Evolutionary conservation across 78 protist genomes (phyloP).

Genomic region (Cavenderia fasciculata): DNA sequence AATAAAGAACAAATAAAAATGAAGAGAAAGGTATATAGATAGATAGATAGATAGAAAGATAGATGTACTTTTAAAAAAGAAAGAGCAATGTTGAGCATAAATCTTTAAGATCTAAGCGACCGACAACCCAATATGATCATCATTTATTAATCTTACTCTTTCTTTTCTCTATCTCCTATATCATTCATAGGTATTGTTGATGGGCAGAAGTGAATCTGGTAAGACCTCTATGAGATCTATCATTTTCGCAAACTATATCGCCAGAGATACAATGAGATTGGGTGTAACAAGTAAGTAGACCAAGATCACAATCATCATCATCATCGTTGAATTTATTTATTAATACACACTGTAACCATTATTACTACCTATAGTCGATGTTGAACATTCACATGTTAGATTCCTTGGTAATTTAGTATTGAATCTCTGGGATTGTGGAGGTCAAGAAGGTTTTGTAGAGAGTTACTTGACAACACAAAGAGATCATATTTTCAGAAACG

Average conservation of each 20-base stretch:
- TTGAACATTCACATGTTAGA: conserved; percentile 97
- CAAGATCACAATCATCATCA: neutral
- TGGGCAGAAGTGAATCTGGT: conserved; percentile 96
- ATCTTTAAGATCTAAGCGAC: neutral
- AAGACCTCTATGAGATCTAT: conserved; percentile 98
- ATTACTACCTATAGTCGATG: conserved; percentile 92
- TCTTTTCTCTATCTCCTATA: neutral
- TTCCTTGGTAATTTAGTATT: conserved; percentile 98
- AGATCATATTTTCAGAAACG: conserved; percentile 98
- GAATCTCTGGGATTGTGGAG: conserved; percentile 99
- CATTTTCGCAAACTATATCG: conserved; percentile 96
- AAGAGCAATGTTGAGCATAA: neutral
- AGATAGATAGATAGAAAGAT: neutral
- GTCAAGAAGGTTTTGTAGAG: conserved; percentile 97
- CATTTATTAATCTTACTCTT: neutral
- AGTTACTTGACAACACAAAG: conserved; percentile 94
- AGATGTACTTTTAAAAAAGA: neutral
- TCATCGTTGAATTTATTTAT: neutral
- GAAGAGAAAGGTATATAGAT: too few relatives aligned
- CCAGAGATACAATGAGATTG: conserved; percentile 95
- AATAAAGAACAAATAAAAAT: too few relatives aligned
- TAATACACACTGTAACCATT: neutral
- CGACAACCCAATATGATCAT: neutral
- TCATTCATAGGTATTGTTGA: conserved; percentile 90
- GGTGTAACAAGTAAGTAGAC: conserved; percentile 90